Conservation (phyloP, 768 basidiomycete genomes). For the Omphalotus guepiniiformis region DNA sequence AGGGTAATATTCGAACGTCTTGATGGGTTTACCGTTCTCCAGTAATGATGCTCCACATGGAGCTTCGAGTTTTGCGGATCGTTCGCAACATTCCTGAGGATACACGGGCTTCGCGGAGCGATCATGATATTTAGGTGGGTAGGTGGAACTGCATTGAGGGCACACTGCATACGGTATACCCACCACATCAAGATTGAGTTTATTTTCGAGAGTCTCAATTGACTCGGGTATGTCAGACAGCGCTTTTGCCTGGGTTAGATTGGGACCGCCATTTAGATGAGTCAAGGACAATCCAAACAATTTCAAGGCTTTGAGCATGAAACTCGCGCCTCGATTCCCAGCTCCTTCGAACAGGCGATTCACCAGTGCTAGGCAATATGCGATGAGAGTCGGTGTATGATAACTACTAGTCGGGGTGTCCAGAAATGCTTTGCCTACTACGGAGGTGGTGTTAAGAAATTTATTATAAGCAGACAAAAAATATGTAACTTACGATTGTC, state of each 20-base stretch:
- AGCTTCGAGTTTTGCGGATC: not conserved
- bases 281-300: not conserved
- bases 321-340: not conserved
- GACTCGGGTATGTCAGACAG: slow-evolving; percentile 2
- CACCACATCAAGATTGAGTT: slow-evolving; percentile 2
- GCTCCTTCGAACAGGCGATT: not conserved
- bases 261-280: not conserved
- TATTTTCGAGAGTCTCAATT: not conserved
- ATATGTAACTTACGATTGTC: slow-evolving; percentile 1
- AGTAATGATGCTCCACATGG: slow-evolving; percentile 1
- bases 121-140: not conserved
- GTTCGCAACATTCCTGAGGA: not conserved
- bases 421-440: not conserved
- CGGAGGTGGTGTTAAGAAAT: not conserved
- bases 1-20: slow-evolving; percentile 6
- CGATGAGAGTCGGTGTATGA: not conserved
- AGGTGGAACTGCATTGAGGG: not conserved
- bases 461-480: not conserved
- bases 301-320: slow-evolving; percentile 1
- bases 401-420: not conserved
- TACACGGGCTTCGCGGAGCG: not conserved
- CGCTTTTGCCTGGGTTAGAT: not conserved
- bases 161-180: slow-evolving; percentile 3
- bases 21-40: not conserved
- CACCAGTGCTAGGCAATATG: slow-evolving; percentile 1